Conservation (phyloP, 106 monocot genomes). For the Apostasia ramifera region DNA sequence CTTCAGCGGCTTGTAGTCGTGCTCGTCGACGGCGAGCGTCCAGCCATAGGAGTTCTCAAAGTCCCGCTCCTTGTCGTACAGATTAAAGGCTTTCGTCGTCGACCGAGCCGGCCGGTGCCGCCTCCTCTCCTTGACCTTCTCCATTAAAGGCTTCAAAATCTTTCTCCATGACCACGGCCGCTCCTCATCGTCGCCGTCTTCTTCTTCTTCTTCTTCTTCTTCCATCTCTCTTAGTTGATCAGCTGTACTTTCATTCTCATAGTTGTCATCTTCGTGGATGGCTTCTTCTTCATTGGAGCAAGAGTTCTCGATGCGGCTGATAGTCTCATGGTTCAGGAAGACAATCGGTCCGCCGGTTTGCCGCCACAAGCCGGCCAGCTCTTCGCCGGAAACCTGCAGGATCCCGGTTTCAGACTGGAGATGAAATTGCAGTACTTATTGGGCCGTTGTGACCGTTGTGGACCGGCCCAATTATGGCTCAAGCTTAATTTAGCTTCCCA, state of each 20-base stretch:
- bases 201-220: not conserved
- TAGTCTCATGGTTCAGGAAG: slow-evolving; percentile 5
- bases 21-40: slow-evolving; percentile 49
- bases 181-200: not conserved
- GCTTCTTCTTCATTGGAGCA: not conserved
- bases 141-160: not conserved
- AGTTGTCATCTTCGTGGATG: no score
- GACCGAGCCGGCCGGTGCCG: slow-evolving; percentile 21
- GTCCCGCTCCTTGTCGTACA: slow-evolving; percentile 48
- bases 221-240: not conserved
- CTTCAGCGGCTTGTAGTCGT: slow-evolving; percentile 52
- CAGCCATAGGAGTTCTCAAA: slow-evolving; percentile 64
- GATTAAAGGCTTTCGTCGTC: slow-evolving; percentile 57
- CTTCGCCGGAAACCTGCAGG: slow-evolving; percentile 11
- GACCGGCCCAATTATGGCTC: no score
- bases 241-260: no score
- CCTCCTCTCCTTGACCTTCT: slow-evolving; percentile 12
- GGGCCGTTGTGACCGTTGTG: no score
- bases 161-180: slow-evolving; percentile 30
- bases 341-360: slow-evolving; percentile 49
- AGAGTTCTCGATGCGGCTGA: not conserved
- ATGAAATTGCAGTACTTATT: no score
- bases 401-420: not conserved
- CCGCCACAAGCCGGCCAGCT: slow-evolving; percentile 20
- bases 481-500: no score